A percentile compares a stretch with the other conserved stretches of the same genome.
phyloP scores from a whole-genome alignment of 2,329 filamentous ascomycete genomes.

The Monosporascus sp. region DNA sequence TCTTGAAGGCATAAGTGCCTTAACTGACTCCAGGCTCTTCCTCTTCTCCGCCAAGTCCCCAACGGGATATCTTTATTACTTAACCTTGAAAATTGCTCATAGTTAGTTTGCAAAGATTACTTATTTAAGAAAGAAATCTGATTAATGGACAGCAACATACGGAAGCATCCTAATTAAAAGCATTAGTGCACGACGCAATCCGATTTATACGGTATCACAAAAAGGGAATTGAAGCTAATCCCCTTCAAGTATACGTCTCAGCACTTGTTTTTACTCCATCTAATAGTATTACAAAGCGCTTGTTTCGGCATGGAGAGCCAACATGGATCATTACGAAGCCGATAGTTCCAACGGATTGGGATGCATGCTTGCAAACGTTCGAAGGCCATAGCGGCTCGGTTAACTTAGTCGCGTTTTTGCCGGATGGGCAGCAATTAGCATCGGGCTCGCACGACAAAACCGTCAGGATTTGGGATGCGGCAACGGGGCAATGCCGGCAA shows the following conservation, averaged over 20 bases:
- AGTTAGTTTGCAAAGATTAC: not conserved
- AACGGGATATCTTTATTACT: not conserved
- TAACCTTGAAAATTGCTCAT: not conserved
- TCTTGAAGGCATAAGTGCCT: not conserved
- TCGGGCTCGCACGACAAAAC: too few relatives aligned
- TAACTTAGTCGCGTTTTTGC: too few relatives aligned
- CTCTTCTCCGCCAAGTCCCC: not conserved
- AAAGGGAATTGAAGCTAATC: not conserved
- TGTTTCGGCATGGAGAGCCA: too few relatives aligned
- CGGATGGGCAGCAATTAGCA: too few relatives aligned
- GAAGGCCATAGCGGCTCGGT: too few relatives aligned
- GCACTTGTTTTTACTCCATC: not conserved
- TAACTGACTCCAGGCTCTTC: not conserved
- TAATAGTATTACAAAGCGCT: too few relatives aligned
- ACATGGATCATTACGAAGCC: too few relatives aligned
- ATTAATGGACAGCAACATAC: not conserved
- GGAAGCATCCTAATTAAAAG: not conserved
- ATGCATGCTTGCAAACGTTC: too few relatives aligned
- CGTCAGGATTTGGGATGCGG: too few relatives aligned
- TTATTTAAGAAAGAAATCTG: not conserved
- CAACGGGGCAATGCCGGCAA: too few relatives aligned
- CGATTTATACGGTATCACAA: not conserved
- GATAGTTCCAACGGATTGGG: too few relatives aligned
- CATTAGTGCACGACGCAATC: not conserved
- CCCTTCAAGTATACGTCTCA: not conserved